Evolutionary conservation across 1,284 basidiomycete species (phyloP), one percentile per base, ranked within the genome.

Genomic region (Ganoderma lucidum): DNA sequence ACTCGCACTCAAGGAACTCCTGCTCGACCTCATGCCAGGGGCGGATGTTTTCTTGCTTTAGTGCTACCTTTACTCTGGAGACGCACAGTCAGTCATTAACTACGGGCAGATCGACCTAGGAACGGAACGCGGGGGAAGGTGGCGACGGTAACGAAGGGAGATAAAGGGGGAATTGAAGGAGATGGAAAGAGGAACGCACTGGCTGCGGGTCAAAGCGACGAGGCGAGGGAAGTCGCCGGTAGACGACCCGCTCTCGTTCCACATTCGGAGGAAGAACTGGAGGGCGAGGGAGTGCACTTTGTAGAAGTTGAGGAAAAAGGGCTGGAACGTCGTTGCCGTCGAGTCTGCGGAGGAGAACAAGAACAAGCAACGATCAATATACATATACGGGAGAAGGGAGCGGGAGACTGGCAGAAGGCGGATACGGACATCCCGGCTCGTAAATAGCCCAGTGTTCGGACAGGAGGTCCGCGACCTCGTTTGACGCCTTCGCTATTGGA

Each of bases 241-340:
- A 10, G 92, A 91, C 0, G 97, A 95, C 44, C 93, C 93, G 73
- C 94, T 96, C 80, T 98, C 96, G 75, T 88, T 90, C 96, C 96
- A 99, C 92, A 99, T 97, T 71, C 95, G 89, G 37, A 96, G 82
- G 83, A 98, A 98, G 84, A 98, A 98, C 67, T 90, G 90, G 37
- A 94, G 89, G 1, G 94, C 93, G 4, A 97, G 83, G 6, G 88
- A 84, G 80, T 99, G 97, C 12, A 97, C 91, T 69, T 89, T 90
- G 74, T 88, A 87, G 78, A 97, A 95, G 75, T 95, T 94, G 70
- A 98, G 86, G 79, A 98, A 92, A 83, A 96, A 96, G 0, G 96
- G 95, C 74, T 95, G 93, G 81, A 95, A 97, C 1, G 91, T 88
- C 1, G 93, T 92, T 4, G 94, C 92, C 1, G 93, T 93, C 9